phyloP scores from a whole-genome alignment of 768 basidiomycete genomes.

The Trametes maxima region DNA sequence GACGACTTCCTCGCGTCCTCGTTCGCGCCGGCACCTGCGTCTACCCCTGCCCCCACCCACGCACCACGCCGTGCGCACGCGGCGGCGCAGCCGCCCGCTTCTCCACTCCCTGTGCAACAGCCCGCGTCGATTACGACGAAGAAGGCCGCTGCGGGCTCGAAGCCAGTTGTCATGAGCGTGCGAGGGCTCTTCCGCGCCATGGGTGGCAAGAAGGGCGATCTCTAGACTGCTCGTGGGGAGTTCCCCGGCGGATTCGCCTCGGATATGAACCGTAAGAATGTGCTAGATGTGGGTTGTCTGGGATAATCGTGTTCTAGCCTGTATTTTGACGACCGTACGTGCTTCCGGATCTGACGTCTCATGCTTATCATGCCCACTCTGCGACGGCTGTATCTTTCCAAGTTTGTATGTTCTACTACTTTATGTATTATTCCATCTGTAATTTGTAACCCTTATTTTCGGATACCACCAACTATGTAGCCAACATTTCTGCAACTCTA shows the following conservation, averaged over 20 bases:
- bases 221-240: slow-evolving; percentile 16
- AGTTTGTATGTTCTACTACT: no score
- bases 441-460: no score
- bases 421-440: no score
- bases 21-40: slow-evolving; percentile 39
- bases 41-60: slow-evolving; percentile 6
- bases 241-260: background rate
- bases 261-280: no score
- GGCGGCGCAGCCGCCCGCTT: background rate
- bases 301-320: no score
- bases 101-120: slow-evolving; percentile 4
- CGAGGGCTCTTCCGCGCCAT: slow-evolving; percentile 38
- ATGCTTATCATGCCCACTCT: no score
- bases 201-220: slow-evolving; percentile 27
- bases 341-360: no score
- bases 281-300: no score
- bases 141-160: slow-evolving; percentile 23
- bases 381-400: no score
- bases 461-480: background rate
- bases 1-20: slow-evolving; percentile 48
- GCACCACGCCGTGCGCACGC: background rate
- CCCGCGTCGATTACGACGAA: slow-evolving; percentile 24
- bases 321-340: no score
- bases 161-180: slow-evolving; percentile 31
- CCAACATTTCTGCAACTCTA: no score